Base-by-base conservation (phyloP, 805 yeast genomes). In the Yamadazyma endophytica region DNA sequence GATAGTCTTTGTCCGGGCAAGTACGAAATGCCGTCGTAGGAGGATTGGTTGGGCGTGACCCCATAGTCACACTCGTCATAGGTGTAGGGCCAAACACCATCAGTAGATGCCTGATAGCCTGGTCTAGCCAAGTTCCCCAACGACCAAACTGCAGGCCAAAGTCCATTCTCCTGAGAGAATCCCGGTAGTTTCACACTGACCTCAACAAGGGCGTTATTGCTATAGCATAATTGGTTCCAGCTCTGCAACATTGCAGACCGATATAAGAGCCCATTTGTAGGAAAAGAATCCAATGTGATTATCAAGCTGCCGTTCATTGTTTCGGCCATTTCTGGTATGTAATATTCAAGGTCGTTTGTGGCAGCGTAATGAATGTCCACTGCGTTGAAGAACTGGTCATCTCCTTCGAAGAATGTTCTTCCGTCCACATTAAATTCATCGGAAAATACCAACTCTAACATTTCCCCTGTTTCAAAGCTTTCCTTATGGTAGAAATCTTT, bases 401-500 rank as follows among this genome's bases (percentile, higher is more conserved):
- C 65, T 6, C 64, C 65, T 8, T 50, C 58, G 37, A 54, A 58
- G 29, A 61, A 61, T 0, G 65, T 59, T 26, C 67, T 36, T 2
- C 65, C 66, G 27, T 59, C 63, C 7, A 52, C 62, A 36, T 58
- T 57, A 37, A 61, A 61, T 36, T 61, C 67, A 31, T 61, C 67
- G 8, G 63, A 56, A 30, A 61, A 61, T 6, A 57, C 61, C 42
- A 61, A 44, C 9, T 44, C 42, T 64, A 65, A 61, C 11, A 25
- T 32, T 14, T 49, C 56, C 4, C 56, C 59, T 6, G 34, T 34
- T 5, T 26, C 18, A 13, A 26, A 27, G 6, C 82, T 73, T 9
- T 50, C 60, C 50, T 71, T 75, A 1, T 78, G 68, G 24, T 39
- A 35, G 1, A 77, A 82, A 2, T 50, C 49, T 1, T 40, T 24